A percentile compares a stretch with the other conserved stretches of the same genome.
These are phyloP conservation scores for Pseudovirgaria hyperparasitica DNA, from an alignment of 2,329 filamentous ascomycete genomes.

Conservation along the genomic window DNA sequence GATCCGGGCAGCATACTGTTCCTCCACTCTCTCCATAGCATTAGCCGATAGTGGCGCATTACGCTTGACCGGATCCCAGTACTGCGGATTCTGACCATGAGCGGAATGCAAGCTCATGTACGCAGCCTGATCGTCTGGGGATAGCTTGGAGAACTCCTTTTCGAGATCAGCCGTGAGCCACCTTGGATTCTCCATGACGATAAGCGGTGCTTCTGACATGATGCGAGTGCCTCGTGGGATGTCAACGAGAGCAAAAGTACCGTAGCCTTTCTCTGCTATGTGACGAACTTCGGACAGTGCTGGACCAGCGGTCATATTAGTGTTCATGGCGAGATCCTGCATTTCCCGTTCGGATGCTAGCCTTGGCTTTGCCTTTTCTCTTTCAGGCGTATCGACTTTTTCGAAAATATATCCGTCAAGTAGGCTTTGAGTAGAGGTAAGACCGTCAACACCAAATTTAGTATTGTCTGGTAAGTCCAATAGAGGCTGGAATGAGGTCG, in stretches of 20 bases:
- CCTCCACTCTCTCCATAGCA: constrained; percentile 14
- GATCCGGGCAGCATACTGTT: constrained; percentile 19
- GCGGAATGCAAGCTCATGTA: constrained; percentile 18
- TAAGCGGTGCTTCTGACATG: constrained; percentile 25
- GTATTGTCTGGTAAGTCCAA: no score
- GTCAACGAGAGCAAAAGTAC: constrained; percentile 24
- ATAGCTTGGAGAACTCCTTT: constrained; percentile 11
- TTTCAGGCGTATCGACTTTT: no score
- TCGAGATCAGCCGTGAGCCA: constrained; percentile 23
- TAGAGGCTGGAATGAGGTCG: no score
- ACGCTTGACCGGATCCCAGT: constrained; percentile 15
- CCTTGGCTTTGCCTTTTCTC: no score
- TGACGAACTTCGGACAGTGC: constrained; percentile 12
- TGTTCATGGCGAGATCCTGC: no score
- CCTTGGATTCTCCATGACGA: constrained; percentile 17
- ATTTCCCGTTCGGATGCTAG: no score
- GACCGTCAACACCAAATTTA: no score
- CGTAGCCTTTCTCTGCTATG: constrained; percentile 27
- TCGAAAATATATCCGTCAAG: no score
- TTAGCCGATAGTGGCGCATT: constrained; percentile 8
- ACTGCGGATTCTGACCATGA: constrained; percentile 14
- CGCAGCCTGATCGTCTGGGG: constrained; percentile 8
- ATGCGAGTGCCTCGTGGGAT: constrained; percentile 27
- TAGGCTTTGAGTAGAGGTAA: no score
- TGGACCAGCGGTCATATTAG: no score